Conservation (phyloP, 169 alveolate species). For the Eimeria praecox region DNA sequence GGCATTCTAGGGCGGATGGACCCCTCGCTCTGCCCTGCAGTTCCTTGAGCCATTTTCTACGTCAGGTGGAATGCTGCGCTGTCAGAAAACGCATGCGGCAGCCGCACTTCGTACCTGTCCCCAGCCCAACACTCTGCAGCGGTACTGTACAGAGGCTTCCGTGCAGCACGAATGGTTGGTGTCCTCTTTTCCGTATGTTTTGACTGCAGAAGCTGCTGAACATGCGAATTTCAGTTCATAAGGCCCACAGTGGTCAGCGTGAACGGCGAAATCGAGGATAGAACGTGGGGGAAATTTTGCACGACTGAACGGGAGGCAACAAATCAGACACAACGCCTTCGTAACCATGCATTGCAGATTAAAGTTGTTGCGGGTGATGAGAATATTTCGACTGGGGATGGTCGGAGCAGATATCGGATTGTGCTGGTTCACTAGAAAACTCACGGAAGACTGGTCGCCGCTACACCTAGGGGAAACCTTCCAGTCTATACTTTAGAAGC, state of each 20-base stretch:
- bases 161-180: not conserved
- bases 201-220: not conserved
- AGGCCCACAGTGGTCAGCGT: not conserved
- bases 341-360: not conserved
- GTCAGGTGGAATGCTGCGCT: not conserved
- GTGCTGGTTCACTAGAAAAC: not conserved
- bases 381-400: not conserved
- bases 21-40: not conserved
- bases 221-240: not conserved
- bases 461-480: not conserved
- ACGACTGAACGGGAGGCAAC: not conserved
- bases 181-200: not conserved
- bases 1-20: slow-evolving; percentile 49
- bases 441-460: not conserved
- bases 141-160: not conserved
- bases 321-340: not conserved
- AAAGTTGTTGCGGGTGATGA: not conserved
- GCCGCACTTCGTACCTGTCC: not conserved
- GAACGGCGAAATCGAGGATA: not conserved
- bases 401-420: not conserved
- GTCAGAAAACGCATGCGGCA: not conserved
- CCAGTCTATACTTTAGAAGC: not conserved
- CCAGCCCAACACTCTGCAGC: slow-evolving; percentile 16
- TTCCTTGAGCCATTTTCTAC: slow-evolving; percentile 4
- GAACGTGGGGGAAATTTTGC: not conserved